phyloP scores from a whole-genome alignment of 2,329 filamentous ascomycete genomes.

The Dothiorella sarmentorum region DNA sequence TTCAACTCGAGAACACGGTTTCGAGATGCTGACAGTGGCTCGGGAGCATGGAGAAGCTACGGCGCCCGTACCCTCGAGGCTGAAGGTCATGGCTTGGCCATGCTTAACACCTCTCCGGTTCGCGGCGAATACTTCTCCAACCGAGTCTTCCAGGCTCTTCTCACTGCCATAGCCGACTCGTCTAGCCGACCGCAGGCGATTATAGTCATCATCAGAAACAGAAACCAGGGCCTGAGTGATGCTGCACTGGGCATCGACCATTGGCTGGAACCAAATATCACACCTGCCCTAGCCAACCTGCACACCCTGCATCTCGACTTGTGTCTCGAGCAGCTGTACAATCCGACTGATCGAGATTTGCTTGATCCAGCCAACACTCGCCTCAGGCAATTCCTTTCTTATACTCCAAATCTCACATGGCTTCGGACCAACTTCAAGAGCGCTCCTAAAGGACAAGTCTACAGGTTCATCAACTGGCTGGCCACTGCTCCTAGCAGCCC shows the following conservation, averaged over 20 bases:
- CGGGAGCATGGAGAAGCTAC: slow-evolving; percentile 53
- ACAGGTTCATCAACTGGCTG: neutral
- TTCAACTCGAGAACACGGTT: slow-evolving; percentile 50
- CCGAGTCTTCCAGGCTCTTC: slow-evolving; percentile 28
- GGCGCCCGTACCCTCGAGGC: slow-evolving; percentile 44
- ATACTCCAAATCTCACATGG: slow-evolving; percentile 46
- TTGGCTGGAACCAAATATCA: slow-evolving; percentile 36
- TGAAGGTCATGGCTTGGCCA: slow-evolving; percentile 20
- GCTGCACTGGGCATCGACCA: slow-evolving; percentile 48
- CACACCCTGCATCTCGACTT: slow-evolving; percentile 46
- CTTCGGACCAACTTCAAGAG: slow-evolving; percentile 52
- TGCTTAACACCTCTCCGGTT: neutral
- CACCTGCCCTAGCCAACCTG: slow-evolving; percentile 45
- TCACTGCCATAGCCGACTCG: neutral
- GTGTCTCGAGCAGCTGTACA: too few relatives aligned
- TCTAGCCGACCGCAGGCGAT: neutral
- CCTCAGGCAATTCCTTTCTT: slow-evolving; percentile 39
- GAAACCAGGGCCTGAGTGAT: slow-evolving; percentile 38
- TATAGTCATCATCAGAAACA: slow-evolving; percentile 35
- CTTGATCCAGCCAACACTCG: slow-evolving; percentile 22
- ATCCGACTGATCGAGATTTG: too few relatives aligned
- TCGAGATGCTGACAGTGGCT: slow-evolving; percentile 44
- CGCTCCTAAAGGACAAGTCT: neutral
- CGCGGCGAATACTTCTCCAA: neutral
- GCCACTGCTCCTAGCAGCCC: neutral